phyloP scores from a whole-genome alignment of 148 eudicot species.

The Simmondsia chinensis region DNA sequence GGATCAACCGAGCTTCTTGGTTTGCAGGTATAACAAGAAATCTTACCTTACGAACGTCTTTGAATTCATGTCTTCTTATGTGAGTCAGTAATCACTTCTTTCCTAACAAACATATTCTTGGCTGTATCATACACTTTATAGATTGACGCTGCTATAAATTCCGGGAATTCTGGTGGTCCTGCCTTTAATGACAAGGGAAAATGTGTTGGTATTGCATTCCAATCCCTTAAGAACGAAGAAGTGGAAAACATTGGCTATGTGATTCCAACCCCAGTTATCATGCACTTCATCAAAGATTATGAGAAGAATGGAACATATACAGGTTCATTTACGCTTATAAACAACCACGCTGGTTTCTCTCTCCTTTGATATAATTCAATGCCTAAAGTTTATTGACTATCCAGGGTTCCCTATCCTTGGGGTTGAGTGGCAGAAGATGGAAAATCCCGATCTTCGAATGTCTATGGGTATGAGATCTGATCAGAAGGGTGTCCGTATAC shows the following conservation, averaged over 20 bases:
- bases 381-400: too few species aligned
- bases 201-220: slow-evolving; percentile 48
- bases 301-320: slow-evolving; percentile 91
- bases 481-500: slow-evolving; percentile 37
- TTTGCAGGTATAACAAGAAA: too few species aligned
- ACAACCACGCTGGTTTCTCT: too few species aligned
- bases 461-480: slow-evolving; percentile 32
- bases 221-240: slow-evolving; percentile 58
- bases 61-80: not conserved
- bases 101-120: too few species aligned
- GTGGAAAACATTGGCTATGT: slow-evolving; percentile 95
- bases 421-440: slow-evolving; percentile 46
- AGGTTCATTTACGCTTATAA: too few species aligned
- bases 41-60: too few species aligned
- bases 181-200: slow-evolving; percentile 28
- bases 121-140: too few species aligned
- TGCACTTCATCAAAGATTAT: slow-evolving; percentile 86
- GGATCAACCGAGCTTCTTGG: slow-evolving; percentile 45
- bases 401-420: slow-evolving; percentile 40
- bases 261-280: slow-evolving; percentile 86
- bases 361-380: too few species aligned
- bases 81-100: too few species aligned
- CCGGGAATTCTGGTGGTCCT: slow-evolving; percentile 38
- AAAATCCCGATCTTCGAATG: slow-evolving; percentile 34
- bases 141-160: slow-evolving; percentile 43